Percentiles rank a stretch among this genome's conserved stretches.
These are phyloP conservation scores for Pestalotiopsis sp. DNA, from an alignment of 2,329 filamentous ascomycete genomes.

Conservation along the genomic window DNA sequence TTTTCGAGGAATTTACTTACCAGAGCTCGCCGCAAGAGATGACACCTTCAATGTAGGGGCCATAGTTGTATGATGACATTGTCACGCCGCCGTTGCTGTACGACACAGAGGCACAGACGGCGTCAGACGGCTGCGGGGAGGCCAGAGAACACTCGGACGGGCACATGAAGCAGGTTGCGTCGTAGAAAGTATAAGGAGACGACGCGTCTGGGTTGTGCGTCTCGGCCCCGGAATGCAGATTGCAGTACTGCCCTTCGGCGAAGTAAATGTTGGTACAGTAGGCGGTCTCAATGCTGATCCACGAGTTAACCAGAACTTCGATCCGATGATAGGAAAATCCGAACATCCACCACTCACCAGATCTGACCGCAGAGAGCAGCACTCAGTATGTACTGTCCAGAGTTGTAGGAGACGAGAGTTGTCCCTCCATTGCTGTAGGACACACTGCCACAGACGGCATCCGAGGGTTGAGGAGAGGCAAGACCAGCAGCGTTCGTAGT, in stretches of 20 bases:
- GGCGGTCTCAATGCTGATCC: not conserved
- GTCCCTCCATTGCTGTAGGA: not conserved
- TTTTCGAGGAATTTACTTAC: not conserved
- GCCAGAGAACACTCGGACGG: not conserved
- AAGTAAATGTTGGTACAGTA: not conserved
- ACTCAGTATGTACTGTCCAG: not conserved
- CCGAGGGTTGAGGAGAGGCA: not conserved
- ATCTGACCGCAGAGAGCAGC: not conserved
- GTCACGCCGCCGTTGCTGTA: not conserved
- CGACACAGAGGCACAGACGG: not conserved
- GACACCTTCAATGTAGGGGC: not conserved
- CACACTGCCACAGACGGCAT: not conserved
- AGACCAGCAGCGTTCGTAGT: not conserved
- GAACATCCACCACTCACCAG: not conserved
- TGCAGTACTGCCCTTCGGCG: not conserved
- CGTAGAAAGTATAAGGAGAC: not conserved
- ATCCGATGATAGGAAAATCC: too few relatives aligned
- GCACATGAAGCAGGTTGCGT: not conserved
- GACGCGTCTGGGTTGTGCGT: not conserved
- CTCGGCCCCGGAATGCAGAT: not conserved
- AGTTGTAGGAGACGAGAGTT: not conserved
- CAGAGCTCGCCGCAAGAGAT: not conserved
- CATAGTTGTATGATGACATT: not conserved
- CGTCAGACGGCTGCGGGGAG: not conserved
- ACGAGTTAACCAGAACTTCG: not conserved